Conservation (phyloP, 495 filamentous ascomycete species). For the Friedmanniomyces endolithicus region DNA sequence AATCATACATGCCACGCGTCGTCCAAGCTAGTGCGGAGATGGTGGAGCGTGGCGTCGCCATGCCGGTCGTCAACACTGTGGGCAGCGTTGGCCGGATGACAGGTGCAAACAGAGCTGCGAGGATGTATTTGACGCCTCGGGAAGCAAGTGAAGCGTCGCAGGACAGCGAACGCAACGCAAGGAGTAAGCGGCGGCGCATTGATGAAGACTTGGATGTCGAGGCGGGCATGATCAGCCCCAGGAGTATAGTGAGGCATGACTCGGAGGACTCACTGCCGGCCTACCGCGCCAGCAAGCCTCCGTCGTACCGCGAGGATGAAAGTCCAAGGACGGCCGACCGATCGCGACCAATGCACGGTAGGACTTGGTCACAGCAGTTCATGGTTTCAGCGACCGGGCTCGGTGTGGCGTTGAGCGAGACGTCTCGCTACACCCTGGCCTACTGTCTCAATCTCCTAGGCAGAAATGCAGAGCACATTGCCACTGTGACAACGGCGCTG, state of each 20-base stretch:
- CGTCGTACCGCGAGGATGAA: constrained; percentile 49
- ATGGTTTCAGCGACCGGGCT: constrained; percentile 75
- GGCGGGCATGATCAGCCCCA: constrained; percentile 22
- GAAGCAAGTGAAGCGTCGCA: constrained; percentile 28
- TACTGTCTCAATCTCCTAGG: constrained; percentile 66
- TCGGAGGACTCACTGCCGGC: constrained; percentile 51
- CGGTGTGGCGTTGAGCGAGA: constrained; percentile 75
- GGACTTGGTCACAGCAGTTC: constrained; percentile 63
- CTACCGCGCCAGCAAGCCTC: constrained; percentile 64
- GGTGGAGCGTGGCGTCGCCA: constrained; percentile 68
- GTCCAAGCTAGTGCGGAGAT: constrained; percentile 66
- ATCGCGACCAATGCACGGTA: constrained; percentile 24
- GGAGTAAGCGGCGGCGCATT: constrained; percentile 52
- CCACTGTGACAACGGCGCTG: constrained; percentile 53
- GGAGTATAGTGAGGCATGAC: constrained; percentile 12
- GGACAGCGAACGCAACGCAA: constrained; percentile 32
- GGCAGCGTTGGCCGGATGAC: constrained; percentile 68
- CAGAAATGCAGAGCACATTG: constrained; percentile 63
- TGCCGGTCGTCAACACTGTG: constrained; percentile 70
- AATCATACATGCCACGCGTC: constrained; percentile 77
- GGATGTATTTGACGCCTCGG: constrained; percentile 56
- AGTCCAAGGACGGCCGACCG: constrained; percentile 13
- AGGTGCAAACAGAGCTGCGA: constrained; percentile 67
- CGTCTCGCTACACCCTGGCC: constrained; percentile 61
- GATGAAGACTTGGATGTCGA: constrained; percentile 29